Percentiles rank a stretch among this genome's conserved stretches.
Evolutionary conservation across 495 filamentous ascomycete species (phyloP).

Genomic region (Trichoderma parareesei): DNA sequence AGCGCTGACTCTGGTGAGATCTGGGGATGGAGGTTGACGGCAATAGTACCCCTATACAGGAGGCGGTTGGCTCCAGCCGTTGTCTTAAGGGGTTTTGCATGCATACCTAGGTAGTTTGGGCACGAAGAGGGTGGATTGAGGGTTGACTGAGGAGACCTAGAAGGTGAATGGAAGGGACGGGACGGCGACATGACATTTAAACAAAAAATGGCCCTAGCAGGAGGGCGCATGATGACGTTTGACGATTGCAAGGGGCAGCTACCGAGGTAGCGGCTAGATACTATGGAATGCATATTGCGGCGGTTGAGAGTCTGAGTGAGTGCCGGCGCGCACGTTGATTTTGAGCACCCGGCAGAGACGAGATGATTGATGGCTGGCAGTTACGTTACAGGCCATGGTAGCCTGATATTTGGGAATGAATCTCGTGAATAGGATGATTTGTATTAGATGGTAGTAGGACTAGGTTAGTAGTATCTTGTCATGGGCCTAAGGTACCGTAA

Average conservation of each 20-base stretch:
- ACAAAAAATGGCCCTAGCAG: neutral
- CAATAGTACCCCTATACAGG: neutral
- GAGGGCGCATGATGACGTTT: neutral
- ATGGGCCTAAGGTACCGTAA: no score
- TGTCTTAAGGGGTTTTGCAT: neutral
- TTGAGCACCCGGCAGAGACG: neutral
- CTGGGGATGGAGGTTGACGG: neutral
- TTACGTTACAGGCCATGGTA: no score
- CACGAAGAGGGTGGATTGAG: neutral
- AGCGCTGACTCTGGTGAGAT: neutral
- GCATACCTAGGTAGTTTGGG: neutral
- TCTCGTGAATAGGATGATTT: neutral
- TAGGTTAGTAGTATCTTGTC: neutral
- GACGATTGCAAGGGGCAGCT: neutral
- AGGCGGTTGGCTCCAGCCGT: neutral
- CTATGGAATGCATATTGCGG: constrained; percentile 6
- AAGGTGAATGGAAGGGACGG: neutral
- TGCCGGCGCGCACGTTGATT: neutral
- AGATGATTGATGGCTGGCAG: neutral
- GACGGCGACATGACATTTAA: neutral
- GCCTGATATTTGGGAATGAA: no score
- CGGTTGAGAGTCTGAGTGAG: neutral
- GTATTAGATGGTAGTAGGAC: neutral
- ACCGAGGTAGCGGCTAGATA: neutral
- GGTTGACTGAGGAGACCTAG: neutral